Percentiles rank a stretch among this genome's conserved stretches.
These are phyloP conservation scores for Astragalus glycyphyllos DNA, from an alignment of 306 rosid genomes.

Conservation along the genomic window DNA sequence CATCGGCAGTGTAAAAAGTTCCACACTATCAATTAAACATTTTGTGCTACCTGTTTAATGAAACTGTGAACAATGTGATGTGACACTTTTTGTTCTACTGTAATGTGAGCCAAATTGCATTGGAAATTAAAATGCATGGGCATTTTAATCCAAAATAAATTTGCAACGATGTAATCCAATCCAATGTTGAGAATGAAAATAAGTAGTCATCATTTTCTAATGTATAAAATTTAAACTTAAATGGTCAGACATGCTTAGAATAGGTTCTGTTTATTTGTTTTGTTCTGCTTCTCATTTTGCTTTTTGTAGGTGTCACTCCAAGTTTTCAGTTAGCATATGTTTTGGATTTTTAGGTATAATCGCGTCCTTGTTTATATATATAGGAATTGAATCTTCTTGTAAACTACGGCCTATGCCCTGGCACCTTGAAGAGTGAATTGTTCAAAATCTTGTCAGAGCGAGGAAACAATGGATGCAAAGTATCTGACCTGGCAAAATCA, in stretches of 20 bases:
- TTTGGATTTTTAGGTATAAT: conserved; percentile 37
- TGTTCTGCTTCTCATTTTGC: conserved; percentile 35
- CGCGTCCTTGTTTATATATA: conserved; percentile 26
- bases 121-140: conserved; percentile 6
- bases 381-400: conserved; percentile 79
- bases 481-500: conserved; percentile 74
- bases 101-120: conserved; percentile 2
- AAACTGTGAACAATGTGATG: conserved; percentile 2
- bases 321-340: neutral
- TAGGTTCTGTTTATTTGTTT: neutral
- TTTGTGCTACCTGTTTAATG: conserved; percentile 2
- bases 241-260: conserved; percentile 10
- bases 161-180: conserved; percentile 6
- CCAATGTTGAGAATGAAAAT: neutral
- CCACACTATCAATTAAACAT: conserved; percentile 8
- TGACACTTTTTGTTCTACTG: conserved; percentile 12
- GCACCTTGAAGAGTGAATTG: conserved; percentile 83
- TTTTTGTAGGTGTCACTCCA: neutral
- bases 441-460: conserved; percentile 73
- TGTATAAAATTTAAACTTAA: conserved; percentile 11
- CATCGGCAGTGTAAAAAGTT: neutral
- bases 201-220: neutral
- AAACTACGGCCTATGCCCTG: conserved; percentile 72
- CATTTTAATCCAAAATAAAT: neutral
- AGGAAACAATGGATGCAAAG: conserved; percentile 83